These are phyloP conservation scores for Haberlea rhodopensis DNA, from an alignment of 257 asterid genomes.

Conservation along the genomic window DNA sequence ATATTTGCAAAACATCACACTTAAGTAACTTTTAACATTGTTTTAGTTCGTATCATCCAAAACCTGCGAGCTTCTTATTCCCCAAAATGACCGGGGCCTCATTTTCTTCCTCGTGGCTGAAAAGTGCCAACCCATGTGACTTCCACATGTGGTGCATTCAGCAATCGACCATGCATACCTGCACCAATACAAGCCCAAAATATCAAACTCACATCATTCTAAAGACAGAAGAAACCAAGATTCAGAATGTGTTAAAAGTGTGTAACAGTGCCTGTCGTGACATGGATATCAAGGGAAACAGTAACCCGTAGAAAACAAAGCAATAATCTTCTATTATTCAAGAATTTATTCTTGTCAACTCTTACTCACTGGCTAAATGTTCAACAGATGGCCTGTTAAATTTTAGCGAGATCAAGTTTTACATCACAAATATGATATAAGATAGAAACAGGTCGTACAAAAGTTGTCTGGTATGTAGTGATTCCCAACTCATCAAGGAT, in stretches of 20 bases:
- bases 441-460: not conserved
- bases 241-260: constrained; percentile 2
- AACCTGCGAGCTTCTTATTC: constrained; percentile 14
- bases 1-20: constrained; percentile 1
- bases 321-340: not conserved
- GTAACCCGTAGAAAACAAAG: not conserved
- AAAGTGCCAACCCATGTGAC: constrained; percentile 88
- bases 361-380: not conserved
- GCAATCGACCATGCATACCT: constrained; percentile 94
- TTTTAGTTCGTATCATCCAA: not conserved
- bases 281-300: not conserved
- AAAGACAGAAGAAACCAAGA: constrained; percentile 6
- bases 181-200: constrained; percentile 23
- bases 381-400: too few relatives aligned
- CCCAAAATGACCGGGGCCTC: constrained; percentile 24
- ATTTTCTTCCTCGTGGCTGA: constrained; percentile 60
- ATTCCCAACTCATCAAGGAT: not conserved
- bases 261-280: not conserved
- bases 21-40: not conserved
- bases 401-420: too few relatives aligned
- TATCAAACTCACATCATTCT: constrained; percentile 13
- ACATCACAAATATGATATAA: too few relatives aligned
- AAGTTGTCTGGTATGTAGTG: not conserved
- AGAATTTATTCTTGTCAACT: not conserved
- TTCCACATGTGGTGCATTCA: constrained; percentile 70